A percentile compares a stretch with the other conserved stretches of the same genome.
phyloP scores from a whole-genome alignment of 768 basidiomycete genomes.

The Suillus placidus region DNA sequence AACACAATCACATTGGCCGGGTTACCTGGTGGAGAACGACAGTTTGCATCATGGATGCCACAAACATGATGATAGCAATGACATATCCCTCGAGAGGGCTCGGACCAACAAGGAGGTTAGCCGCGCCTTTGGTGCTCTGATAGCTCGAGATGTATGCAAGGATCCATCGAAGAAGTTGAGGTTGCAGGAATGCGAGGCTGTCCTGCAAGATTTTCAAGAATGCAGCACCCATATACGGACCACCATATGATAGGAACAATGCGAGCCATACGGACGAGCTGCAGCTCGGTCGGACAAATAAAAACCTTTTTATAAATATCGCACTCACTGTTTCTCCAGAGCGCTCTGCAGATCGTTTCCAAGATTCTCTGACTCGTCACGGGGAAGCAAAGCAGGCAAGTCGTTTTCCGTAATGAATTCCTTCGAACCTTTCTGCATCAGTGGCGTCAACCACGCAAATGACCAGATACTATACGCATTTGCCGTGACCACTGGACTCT shows the following conservation, averaged over 20 bases:
- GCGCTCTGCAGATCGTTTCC: conserved; percentile 61
- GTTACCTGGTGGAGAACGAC: conserved; percentile 76
- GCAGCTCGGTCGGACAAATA: not conserved
- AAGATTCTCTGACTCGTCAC: conserved; percentile 72
- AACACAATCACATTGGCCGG: not conserved
- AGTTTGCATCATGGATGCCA: conserved; percentile 77
- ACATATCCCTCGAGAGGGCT: conserved; percentile 68
- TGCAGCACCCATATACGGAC: conserved; percentile 66
- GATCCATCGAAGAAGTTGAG: conserved; percentile 79
- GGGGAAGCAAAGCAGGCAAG: conserved; percentile 69
- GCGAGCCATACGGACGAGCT: conserved; percentile 74
- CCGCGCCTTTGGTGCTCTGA: conserved; percentile 47
- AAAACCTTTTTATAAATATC: not conserved
- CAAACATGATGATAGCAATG: conserved; percentile 80
- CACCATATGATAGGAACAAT: conserved; percentile 76
- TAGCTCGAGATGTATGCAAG: conserved; percentile 83
- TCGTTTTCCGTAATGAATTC: conserved; percentile 83
- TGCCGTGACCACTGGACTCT: conserved; percentile 74
- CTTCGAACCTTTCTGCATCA: conserved; percentile 69
- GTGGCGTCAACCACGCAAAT: conserved; percentile 85
- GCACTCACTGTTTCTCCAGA: conserved; percentile 63
- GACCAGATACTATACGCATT: conserved; percentile 84
- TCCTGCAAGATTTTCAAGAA: conserved; percentile 80
- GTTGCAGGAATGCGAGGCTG: conserved; percentile 79
- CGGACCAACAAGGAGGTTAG: conserved; percentile 27